Conservation (phyloP, 1,284 basidiomycete species). For the Sporisorium scitamineum region DNA sequence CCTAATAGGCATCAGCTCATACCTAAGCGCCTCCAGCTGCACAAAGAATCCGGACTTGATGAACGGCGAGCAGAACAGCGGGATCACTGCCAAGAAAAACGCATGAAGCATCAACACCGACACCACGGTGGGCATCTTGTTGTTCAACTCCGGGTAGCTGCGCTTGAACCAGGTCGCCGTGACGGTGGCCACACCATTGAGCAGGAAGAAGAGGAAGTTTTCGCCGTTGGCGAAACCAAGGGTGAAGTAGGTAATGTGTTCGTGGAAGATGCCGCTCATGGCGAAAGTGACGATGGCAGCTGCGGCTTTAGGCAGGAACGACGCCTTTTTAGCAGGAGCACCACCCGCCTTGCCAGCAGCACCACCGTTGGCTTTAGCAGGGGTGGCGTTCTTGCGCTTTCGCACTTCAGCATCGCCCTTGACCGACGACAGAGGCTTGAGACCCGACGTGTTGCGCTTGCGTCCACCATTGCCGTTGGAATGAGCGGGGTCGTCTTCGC, state of each 20-base stretch:
- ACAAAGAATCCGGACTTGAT: conserved; percentile 63
- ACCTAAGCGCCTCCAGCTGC: conserved; percentile 60
- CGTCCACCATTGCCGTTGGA: conserved; percentile 13
- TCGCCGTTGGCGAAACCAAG: conserved; percentile 62
- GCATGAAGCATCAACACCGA: conserved; percentile 58
- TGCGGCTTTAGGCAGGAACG: conserved; percentile 61
- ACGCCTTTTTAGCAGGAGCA: conserved; percentile 24
- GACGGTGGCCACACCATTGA: conserved; percentile 64
- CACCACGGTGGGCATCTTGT: conserved; percentile 55
- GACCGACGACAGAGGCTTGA: conserved; percentile 47
- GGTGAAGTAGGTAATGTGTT: conserved; percentile 65
- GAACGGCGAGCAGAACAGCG: conserved; percentile 66
- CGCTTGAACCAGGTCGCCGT: conserved; percentile 60
- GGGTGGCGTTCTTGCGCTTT: conserved; percentile 21
- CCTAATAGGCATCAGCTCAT: conserved; percentile 56
- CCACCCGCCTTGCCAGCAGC: neutral
- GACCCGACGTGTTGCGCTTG: conserved; percentile 22
- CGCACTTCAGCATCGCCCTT: conserved; percentile 25
- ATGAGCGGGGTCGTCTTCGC: conserved; percentile 52
- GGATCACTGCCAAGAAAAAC: conserved; percentile 58
- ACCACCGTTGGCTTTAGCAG: conserved; percentile 24
- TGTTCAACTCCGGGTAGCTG: conserved; percentile 55
- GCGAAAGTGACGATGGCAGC: conserved; percentile 65
- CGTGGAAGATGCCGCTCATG: conserved; percentile 65
- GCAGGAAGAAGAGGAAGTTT: conserved; percentile 67